Conservation (phyloP, 2,329 filamentous ascomycete species). For the Paraphaeosphaeria sporulosa region DNA sequence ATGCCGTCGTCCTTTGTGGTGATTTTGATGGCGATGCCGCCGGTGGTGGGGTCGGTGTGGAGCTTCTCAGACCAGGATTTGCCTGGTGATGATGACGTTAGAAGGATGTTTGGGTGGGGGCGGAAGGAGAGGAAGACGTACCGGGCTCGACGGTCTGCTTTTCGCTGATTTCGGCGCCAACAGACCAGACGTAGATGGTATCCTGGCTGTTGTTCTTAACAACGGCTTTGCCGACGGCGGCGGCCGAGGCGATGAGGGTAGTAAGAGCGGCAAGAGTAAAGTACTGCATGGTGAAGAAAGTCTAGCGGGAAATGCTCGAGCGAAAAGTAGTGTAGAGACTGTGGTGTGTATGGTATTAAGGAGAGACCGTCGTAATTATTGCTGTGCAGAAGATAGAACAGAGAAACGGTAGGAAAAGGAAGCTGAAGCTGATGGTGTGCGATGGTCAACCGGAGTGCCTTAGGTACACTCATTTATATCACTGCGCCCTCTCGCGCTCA, state of each 20-base stretch:
- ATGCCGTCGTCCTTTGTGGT: conserved; percentile 34
- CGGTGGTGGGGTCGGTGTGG: conserved; percentile 30
- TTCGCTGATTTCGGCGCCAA: conserved; percentile 29
- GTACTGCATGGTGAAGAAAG: conserved; percentile 24
- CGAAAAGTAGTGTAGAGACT: not conserved
- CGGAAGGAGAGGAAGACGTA: conserved; percentile 12
- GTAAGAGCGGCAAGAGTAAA: conserved; percentile 22
- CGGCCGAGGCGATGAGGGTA: conserved; percentile 27
- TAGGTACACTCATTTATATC: not conserved
- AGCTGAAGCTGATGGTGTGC: not conserved
- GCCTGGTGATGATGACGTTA: conserved; percentile 17
- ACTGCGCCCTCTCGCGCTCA: not conserved
- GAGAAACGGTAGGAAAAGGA: not conserved
- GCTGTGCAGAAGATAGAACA: not conserved
- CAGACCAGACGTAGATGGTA: conserved; percentile 38
- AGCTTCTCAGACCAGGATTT: conserved; percentile 30
- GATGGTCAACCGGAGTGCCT: not conserved
- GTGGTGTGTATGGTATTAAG: not conserved
- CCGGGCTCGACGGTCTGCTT: conserved; percentile 28
- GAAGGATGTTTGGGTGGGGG: not conserved
- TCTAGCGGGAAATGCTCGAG: conserved; percentile 2
- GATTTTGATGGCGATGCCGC: conserved; percentile 41
- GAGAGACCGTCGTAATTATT: conserved; percentile 5
- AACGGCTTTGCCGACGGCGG: conserved; percentile 36
- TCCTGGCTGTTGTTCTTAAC: conserved; percentile 33